A percentile compares a stretch with the other conserved stretches of the same genome.
These are phyloP conservation scores for Fragosphaeria purpurea DNA, from an alignment of 2,329 filamentous ascomycete species.

Conservation along the genomic window DNA sequence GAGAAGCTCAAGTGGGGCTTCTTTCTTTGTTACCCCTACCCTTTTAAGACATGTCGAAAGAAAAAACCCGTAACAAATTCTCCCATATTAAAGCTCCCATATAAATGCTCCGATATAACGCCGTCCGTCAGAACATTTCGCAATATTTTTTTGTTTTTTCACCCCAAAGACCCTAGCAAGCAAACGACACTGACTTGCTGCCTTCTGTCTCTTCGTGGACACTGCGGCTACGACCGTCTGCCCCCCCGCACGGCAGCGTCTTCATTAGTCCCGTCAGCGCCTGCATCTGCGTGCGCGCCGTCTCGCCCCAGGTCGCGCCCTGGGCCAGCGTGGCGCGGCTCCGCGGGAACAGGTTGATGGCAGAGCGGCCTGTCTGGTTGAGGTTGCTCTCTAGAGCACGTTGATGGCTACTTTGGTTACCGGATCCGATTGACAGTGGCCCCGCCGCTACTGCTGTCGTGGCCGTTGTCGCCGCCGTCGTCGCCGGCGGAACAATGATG, in stretches of 20 bases:
- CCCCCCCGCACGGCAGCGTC: slow-evolving; percentile 5
- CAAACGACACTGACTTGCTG: slow-evolving; percentile 8
- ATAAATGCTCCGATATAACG: too few relatives aligned
- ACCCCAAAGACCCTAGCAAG: background rate
- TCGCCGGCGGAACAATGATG: slow-evolving; percentile 9
- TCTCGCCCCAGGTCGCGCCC: slow-evolving; percentile 12
- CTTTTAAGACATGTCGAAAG: too few relatives aligned
- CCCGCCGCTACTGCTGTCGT: too few relatives aligned
- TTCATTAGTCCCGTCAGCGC: slow-evolving; percentile 8
- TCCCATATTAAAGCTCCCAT: too few relatives aligned
- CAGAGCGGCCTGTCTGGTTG: slow-evolving; percentile 11
- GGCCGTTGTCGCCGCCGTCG: too few relatives aligned
- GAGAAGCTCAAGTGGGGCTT: slow-evolving; percentile 2
- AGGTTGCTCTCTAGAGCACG: background rate
- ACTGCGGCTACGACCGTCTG: too few relatives aligned
- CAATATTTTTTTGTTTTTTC: too few relatives aligned
- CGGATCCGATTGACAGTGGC: too few relatives aligned
- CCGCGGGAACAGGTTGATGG: slow-evolving; percentile 11
- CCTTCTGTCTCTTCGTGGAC: background rate
- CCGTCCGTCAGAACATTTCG: too few relatives aligned
- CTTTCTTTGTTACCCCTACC: too few relatives aligned
- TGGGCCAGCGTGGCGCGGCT: slow-evolving; percentile 6
- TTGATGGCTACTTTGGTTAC: too few relatives aligned
- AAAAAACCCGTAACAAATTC: too few relatives aligned
- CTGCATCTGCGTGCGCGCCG: slow-evolving; percentile 11